Conservation (phyloP, 2,329 filamentous ascomycete species). For the Sphaerulina populicola region DNA sequence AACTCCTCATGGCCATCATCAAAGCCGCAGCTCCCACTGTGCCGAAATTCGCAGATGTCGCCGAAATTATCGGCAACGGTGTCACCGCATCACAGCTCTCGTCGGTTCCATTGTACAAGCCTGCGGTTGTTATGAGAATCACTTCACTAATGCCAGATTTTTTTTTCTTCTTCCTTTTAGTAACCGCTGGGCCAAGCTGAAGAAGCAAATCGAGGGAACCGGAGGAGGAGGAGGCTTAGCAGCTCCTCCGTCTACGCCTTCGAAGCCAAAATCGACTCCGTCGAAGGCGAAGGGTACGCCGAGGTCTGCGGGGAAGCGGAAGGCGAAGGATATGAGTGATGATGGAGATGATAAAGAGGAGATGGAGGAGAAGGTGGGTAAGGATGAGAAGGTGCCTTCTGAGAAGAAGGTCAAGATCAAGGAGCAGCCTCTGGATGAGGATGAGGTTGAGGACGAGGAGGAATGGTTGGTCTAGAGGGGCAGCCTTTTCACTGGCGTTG, state of each 20-base stretch:
- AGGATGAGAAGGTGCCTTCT: not conserved
- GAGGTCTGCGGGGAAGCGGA: constrained; percentile 5
- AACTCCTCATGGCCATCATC: constrained; percentile 19
- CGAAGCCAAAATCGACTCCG: not conserved
- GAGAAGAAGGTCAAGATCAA: constrained; percentile 1
- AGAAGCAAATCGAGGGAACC: not conserved
- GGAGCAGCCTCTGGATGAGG: not conserved
- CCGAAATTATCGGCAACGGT: not conserved
- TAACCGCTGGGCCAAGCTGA: not conserved
- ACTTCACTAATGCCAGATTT: not conserved
- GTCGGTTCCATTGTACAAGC: not conserved
- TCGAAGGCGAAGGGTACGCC: not conserved
- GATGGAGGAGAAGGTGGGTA: not conserved
- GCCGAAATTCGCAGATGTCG: not conserved
- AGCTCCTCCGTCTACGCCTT: not conserved
- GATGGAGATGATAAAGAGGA: constrained; percentile 1
- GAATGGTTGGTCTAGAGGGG: not conserved
- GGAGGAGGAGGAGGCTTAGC: not conserved
- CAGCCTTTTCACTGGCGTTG: not conserved
- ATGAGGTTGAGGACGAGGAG: not conserved
- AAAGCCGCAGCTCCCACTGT: constrained; percentile 2
- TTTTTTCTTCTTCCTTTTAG: not conserved
- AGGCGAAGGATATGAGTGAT: not conserved
- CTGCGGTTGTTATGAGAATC: no score
- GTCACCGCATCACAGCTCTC: not conserved